Evolutionary conservation across 345 rosid genomes (phyloP), one percentile per base, ranked within the genome.

Genomic region (Lepidium africanum): DNA sequence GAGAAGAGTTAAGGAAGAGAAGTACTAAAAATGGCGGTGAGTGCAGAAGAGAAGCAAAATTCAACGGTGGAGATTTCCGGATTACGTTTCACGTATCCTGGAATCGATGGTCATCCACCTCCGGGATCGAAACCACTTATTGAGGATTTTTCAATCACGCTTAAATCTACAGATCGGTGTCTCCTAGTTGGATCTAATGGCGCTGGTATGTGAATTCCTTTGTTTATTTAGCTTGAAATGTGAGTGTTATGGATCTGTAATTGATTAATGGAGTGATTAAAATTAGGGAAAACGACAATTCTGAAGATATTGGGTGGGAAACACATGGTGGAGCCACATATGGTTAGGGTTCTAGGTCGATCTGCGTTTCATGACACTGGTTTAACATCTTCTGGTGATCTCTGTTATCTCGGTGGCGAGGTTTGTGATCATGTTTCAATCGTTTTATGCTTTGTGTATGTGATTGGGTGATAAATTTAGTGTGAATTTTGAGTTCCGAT

Each of bases 121-220:
- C 91, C 82, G 14, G 97, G 97, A 2, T 87, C 92, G 19, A 82
- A 81, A 17, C 91, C 95, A 46, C 69, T 93, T 32, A 83, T 94
- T 19, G 95, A 87, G 3, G 92, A 79, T 68, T 88, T 88, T 81
- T 73, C 79, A 13, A 79, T 86, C 67, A 74, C 76, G 50, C 83
- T 94, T 53, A 73, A 78, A 52, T 79, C 86, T 2, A 86, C 88
- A 54, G 86, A 94, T 9, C 89, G 97, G 59, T 87, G 95, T 74
- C 96, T 94, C 75, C 97, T 89, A 74, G 95, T 94, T 47, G 99
- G 99, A 82, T 91, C 99, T 69, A 94, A 94, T 48, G 99, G 97
- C 65, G 99, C 97, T 2, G 99, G 99, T 90, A 32, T 4, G 80
- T 73, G 25, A 11, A 57, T 14, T 13, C 10, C 17, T 3, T 32